phyloP scores from a whole-genome alignment of 1,139 yeast genomes.

The Suhomyces ambrosiae region DNA sequence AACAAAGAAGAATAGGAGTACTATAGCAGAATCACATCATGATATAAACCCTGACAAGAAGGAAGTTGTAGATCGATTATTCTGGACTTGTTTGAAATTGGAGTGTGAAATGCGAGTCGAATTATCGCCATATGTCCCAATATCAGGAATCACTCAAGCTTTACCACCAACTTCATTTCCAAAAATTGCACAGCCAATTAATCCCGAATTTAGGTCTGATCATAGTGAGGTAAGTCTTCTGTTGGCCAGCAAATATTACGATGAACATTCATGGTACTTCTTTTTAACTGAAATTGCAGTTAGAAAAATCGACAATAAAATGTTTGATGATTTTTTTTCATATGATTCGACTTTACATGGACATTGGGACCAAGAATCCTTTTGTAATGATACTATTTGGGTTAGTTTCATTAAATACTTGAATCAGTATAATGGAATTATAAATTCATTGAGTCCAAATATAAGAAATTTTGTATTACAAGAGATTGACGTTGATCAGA shows the following conservation, averaged over 20 bases:
- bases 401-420: conserved; percentile 35
- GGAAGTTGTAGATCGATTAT: conserved; percentile 39
- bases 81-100: conserved; percentile 49
- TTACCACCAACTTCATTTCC: conserved; percentile 49
- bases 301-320: conserved; percentile 47
- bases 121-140: conserved; percentile 44
- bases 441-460: conserved; percentile 38
- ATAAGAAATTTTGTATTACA: conserved; percentile 38
- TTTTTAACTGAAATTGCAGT: conserved; percentile 53
- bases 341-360: conserved; percentile 17
- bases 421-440: conserved; percentile 45
- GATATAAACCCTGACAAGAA: conserved; percentile 17
- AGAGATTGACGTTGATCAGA: conserved; percentile 38
- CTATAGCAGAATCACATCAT: conserved; percentile 9
- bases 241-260: conserved; percentile 36
- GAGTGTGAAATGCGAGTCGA: conserved; percentile 51
- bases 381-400: conserved; percentile 31
- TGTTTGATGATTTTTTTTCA: conserved; percentile 43
- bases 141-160: conserved; percentile 44
- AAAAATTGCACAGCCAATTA: conserved; percentile 35
- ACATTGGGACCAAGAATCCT: conserved; percentile 33
- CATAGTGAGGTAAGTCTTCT: conserved; percentile 33
- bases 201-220: conserved; percentile 17
- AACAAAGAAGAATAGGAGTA: conserved; percentile 11
- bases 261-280: conserved; percentile 49